These are phyloP conservation scores for Phytophthora quininea DNA, from an alignment of 352 stramenopile genomes.

Conservation along the genomic window DNA sequence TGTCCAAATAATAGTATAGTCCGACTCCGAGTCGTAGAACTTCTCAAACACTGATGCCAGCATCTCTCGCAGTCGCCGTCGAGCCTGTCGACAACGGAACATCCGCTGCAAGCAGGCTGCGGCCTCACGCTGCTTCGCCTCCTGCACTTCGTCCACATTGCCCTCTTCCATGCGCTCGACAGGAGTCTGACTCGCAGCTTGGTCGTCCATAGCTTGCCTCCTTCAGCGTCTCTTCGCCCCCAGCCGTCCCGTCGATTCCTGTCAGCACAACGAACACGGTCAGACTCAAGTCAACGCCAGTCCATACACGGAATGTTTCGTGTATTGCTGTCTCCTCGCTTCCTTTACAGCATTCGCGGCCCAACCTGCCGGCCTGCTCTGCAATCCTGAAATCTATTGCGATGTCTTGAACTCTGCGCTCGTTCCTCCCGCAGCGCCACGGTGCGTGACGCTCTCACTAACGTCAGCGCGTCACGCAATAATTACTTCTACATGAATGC, in stretches of 20 bases:
- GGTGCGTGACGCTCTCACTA: constrained; percentile 37
- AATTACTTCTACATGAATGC: constrained; percentile 88
- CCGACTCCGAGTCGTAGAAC: constrained; percentile 74
- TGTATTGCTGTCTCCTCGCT: constrained; percentile 36
- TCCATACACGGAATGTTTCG: constrained; percentile 24
- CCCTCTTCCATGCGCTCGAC: constrained; percentile 21
- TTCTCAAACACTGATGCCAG: constrained; percentile 69
- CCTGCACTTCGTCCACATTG: constrained; percentile 18
- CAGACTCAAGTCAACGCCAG: background rate
- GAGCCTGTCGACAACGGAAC: constrained; percentile 58
- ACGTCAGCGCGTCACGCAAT: constrained; percentile 53
- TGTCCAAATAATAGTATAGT: constrained; percentile 78
- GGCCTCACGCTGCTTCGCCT: constrained; percentile 23
- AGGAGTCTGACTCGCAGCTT: constrained; percentile 12
- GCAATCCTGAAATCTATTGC: constrained; percentile 36
- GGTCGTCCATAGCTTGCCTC: constrained; percentile 10
- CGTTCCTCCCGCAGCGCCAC: constrained; percentile 41
- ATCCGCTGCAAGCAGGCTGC: constrained; percentile 63
- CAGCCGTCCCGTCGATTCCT: background rate
- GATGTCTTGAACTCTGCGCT: constrained; percentile 29
- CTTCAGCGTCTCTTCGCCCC: constrained; percentile 17
- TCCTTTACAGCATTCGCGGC: constrained; percentile 23
- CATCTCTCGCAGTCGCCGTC: constrained; percentile 44
- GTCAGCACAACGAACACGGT: constrained; percentile 7
- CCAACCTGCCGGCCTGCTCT: constrained; percentile 16